A percentile compares a stretch with the other conserved stretches of the same genome.
Conservation (phyloP, 495 filamentous ascomycete species). For the Terfezia boudieri region DNA sequence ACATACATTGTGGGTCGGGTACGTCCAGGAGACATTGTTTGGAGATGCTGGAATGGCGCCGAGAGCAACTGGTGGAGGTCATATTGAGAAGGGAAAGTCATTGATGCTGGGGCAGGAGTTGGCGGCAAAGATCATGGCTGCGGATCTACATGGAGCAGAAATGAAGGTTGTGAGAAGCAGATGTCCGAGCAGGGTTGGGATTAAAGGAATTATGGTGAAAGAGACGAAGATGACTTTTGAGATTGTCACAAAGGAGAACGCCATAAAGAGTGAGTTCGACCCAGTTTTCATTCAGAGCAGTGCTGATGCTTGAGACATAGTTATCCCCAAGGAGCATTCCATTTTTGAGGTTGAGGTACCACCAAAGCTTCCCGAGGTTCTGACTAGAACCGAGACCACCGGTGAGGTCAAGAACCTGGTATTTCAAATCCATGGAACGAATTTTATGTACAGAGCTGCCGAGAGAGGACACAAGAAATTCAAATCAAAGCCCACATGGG, state of each 20-base stretch:
- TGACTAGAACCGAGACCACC: background rate
- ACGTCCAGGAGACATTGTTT: slow-evolving; percentile 55
- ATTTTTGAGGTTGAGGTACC: slow-evolving; percentile 57
- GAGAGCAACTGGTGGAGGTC: slow-evolving; percentile 22
- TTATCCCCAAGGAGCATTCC: slow-evolving; percentile 72
- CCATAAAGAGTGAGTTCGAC: slow-evolving; percentile 34
- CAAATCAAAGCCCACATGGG: slow-evolving; percentile 47
- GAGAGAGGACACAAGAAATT: slow-evolving; percentile 83
- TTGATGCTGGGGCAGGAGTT: slow-evolving; percentile 28
- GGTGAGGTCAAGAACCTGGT: slow-evolving; percentile 27
- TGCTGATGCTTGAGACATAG: slow-evolving; percentile 20
- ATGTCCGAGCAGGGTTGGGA: slow-evolving; percentile 60
- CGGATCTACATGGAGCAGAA: slow-evolving; percentile 70
- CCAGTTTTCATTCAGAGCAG: background rate
- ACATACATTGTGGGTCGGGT: slow-evolving; percentile 56
- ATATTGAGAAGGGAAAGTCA: slow-evolving; percentile 34
- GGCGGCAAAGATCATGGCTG: background rate
- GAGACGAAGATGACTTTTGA: slow-evolving; percentile 76
- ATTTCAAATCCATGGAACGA: slow-evolving; percentile 74
- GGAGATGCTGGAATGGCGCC: slow-evolving; percentile 23
- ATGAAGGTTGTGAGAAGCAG: slow-evolving; percentile 62
- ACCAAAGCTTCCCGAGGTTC: slow-evolving; percentile 3
- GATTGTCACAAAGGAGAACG: slow-evolving; percentile 42
- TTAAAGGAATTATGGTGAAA: slow-evolving; percentile 66
- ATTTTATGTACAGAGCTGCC: slow-evolving; percentile 60